phyloP scores from a whole-genome alignment of 371 early-diverging fungal species.

The Mortierella sp. region DNA sequence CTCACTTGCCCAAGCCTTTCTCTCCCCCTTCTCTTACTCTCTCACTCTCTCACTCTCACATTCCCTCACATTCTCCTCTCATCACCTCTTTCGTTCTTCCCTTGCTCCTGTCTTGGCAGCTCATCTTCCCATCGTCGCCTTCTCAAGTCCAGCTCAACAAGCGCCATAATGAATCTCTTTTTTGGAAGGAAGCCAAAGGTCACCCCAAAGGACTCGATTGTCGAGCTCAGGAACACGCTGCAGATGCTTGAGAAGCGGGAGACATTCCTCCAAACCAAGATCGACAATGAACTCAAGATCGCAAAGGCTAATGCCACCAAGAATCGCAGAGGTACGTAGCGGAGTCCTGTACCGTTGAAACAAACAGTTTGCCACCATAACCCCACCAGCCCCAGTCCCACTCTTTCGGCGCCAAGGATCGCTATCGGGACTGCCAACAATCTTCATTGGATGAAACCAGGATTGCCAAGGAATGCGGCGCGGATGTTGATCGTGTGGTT shows the following conservation, averaged over 20 bases:
- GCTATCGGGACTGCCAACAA: too few species aligned
- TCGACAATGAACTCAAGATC: slow-evolving; percentile 87
- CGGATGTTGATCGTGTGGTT: too few species aligned
- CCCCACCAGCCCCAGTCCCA: not conserved
- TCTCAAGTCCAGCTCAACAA: not conserved
- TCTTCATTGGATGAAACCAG: too few species aligned
- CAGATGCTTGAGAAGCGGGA: slow-evolving; percentile 96
- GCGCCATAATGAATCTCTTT: slow-evolving; percentile 80
- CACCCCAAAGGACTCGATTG: slow-evolving; percentile 95
- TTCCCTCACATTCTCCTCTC: not conserved
- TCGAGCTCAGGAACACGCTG: slow-evolving; percentile 88
- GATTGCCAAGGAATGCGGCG: too few species aligned
- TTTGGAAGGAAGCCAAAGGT: slow-evolving; percentile 83
- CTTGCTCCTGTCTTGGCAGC: not conserved
- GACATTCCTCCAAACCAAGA: slow-evolving; percentile 84
- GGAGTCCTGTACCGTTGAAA: not conserved
- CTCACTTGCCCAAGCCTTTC: not conserved
- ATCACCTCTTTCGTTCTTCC: not conserved
- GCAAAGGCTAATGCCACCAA: slow-evolving; percentile 93
- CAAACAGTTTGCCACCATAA: too few species aligned
- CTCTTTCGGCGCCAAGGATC: too few species aligned
- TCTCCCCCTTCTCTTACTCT: not conserved
- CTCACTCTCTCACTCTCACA: not conserved
- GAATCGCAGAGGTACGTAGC: slow-evolving; percentile 84
- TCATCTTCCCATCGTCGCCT: not conserved